phyloP scores from a whole-genome alignment of 2,329 filamentous ascomycete species.

The Exophiala viscosa region DNA sequence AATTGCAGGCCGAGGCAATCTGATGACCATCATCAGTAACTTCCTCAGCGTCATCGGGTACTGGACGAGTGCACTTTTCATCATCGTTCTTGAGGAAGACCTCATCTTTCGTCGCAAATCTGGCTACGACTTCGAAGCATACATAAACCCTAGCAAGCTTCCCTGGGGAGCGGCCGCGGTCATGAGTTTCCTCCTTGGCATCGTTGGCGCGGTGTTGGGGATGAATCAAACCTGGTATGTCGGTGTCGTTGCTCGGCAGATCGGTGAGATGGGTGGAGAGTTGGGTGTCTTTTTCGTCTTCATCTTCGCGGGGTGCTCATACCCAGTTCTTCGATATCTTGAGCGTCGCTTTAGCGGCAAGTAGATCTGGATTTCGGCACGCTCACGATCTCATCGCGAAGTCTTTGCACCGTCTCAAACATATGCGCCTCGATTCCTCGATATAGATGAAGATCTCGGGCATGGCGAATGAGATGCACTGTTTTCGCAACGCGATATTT shows the following conservation, averaged over 20 bases:
- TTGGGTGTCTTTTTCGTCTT: slow-evolving; percentile 38
- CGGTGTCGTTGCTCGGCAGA: slow-evolving; percentile 35
- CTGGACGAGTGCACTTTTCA: slow-evolving; percentile 34
- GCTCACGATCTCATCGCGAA: no score
- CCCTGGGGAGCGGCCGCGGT: slow-evolving; percentile 42
- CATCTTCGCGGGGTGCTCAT: slow-evolving; percentile 34
- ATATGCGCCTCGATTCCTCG: no score
- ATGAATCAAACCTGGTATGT: slow-evolving; percentile 42
- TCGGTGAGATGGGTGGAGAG: slow-evolving; percentile 35
- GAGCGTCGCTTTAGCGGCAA: slow-evolving; percentile 24
- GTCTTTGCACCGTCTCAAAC: no score
- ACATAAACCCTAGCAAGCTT: slow-evolving; percentile 38
- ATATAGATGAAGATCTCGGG: no score
- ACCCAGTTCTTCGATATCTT: slow-evolving; percentile 35
- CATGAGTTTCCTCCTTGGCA: slow-evolving; percentile 37
- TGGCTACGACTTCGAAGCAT: slow-evolving; percentile 41
- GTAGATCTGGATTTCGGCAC: neutral
- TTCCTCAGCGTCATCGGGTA: slow-evolving; percentile 48
- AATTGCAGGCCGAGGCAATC: slow-evolving; percentile 41
- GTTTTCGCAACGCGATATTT: no score
- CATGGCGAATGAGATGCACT: no score
- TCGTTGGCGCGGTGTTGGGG: slow-evolving; percentile 40
- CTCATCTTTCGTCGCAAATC: slow-evolving; percentile 40
- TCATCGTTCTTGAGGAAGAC: slow-evolving; percentile 42
- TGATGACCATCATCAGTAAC: slow-evolving; percentile 45